These are phyloP conservation scores for Gossypium lobatum DNA, from an alignment of 441 rosid species.

Conservation along the genomic window DNA sequence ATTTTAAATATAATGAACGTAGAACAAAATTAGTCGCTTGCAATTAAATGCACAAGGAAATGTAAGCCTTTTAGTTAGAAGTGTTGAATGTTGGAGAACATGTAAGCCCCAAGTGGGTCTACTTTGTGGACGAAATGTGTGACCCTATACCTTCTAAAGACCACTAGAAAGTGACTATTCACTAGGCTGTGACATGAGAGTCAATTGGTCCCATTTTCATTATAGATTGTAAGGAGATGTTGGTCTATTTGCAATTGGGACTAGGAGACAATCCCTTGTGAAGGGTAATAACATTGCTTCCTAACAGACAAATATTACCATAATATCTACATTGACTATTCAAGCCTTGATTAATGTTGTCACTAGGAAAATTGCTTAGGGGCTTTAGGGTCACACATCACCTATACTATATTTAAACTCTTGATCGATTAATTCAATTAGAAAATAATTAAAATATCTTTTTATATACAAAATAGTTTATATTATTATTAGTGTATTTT, in stretches of 20 bases:
- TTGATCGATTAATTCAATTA: too few species aligned
- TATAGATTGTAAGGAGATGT: not conserved
- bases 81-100: not conserved
- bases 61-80: not conserved
- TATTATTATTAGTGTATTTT: too few species aligned
- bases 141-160: slow-evolving; percentile 12
- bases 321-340: slow-evolving; percentile 26
- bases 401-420: too few species aligned
- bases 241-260: slow-evolving; percentile 10
- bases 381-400: too few species aligned
- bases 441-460: too few species aligned
- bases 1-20: not conserved
- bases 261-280: slow-evolving; percentile 45
- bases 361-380: not conserved
- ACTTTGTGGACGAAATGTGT: slow-evolving; percentile 13
- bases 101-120: not conserved
- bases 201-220: slow-evolving; percentile 16
- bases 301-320: slow-evolving; percentile 20
- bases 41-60: slow-evolving; percentile 31
- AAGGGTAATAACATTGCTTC: slow-evolving; percentile 27
- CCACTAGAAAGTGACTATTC: slow-evolving; percentile 22
- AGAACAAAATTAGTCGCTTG: slow-evolving; percentile 6
- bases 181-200: not conserved
- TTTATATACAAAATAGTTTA: too few species aligned
- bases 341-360: slow-evolving; percentile 13